phyloP scores from a whole-genome alignment of 2,329 filamentous ascomycete species.

The Nigrospora oryzae region DNA sequence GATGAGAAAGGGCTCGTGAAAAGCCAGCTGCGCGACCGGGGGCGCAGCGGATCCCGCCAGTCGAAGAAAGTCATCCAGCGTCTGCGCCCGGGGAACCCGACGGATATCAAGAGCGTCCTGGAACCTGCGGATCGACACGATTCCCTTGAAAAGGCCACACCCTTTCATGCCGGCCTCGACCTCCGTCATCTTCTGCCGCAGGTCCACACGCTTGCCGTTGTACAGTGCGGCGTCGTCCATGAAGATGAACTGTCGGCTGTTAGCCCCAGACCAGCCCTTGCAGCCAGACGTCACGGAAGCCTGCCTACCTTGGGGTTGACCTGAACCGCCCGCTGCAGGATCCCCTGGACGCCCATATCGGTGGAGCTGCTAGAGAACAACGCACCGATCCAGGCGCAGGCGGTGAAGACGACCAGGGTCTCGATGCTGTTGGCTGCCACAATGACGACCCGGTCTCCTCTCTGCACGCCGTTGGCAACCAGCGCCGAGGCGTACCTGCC shows the following conservation, averaged over 20 bases:
- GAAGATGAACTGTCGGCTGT: slow-evolving; percentile 53
- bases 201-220: slow-evolving; percentile 66
- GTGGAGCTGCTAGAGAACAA: slow-evolving; percentile 71
- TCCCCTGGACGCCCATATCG: slow-evolving; percentile 74
- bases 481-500: slow-evolving; percentile 58
- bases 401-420: slow-evolving; percentile 64
- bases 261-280: background rate
- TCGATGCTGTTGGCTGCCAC: slow-evolving; percentile 70
- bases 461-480: slow-evolving; percentile 53
- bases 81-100: slow-evolving; percentile 36
- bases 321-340: slow-evolving; percentile 67
- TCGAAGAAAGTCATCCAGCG: slow-evolving; percentile 34
- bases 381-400: slow-evolving; percentile 60
- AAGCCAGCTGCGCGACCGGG: slow-evolving; percentile 53
- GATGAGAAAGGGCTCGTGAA: slow-evolving; percentile 69
- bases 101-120: slow-evolving; percentile 49
- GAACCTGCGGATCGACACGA: slow-evolving; percentile 62
- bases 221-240: slow-evolving; percentile 75
- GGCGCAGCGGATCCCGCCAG: slow-evolving; percentile 24
- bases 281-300: slow-evolving; percentile 6
- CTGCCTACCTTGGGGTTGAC: slow-evolving; percentile 56
- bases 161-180: slow-evolving; percentile 54
- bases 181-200: slow-evolving; percentile 63
- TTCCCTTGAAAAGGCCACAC: slow-evolving; percentile 50
- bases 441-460: slow-evolving; percentile 67